Base-by-base conservation (phyloP, 2,329 filamentous ascomycete species). In the Eutypa lata region DNA sequence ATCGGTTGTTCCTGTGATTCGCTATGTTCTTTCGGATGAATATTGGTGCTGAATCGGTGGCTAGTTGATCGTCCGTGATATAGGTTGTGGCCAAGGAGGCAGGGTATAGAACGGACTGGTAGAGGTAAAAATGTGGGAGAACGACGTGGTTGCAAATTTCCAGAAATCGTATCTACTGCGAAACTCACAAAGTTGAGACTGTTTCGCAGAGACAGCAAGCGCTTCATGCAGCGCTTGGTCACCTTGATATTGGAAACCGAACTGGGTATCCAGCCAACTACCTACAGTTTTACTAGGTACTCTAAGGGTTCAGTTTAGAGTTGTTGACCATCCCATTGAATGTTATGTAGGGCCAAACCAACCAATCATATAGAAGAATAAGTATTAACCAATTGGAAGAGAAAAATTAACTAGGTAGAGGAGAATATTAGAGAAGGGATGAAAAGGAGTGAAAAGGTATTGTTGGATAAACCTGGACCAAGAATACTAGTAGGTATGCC, bases 171-270 rank as follows among this genome's bases (percentile, higher is more conserved):
- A 24, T 13, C 53, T 51, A 57, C 60, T 59, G 57, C 51, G 43
- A 43, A 33, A 22, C 48, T 44, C 40, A 50, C 22, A 21, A 52
- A 54, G 57, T 56, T 26, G 22, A 26, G 42, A 42, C 18, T 14
- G 22, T 45, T 45, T 19, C 21, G 61, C 57, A 57, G 54, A 59
- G 57, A 47, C 21, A 56, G 48, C 26, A 57, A 52, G 45, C 47
- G 51, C 52, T 58, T 64, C 63, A 65, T 65, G 50, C 60, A 65
- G 53, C 58, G 55, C 57, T 31, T 6, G 10, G 26, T 31, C 26
- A 31, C 26, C 26, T 10, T 31, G 26, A 5, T 31, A 31, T 31
- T 31, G 26, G 10, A 31, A 6, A 31, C 26, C n/a, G 10, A 31
- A 10, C 26, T 31, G 26, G 26, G 26, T 31, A 5, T 10, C n/a